A percentile compares a stretch with the other conserved stretches of the same genome.
Conservation (phyloP, 169 alveolate species). For the Cryptosporidium muris region DNA sequence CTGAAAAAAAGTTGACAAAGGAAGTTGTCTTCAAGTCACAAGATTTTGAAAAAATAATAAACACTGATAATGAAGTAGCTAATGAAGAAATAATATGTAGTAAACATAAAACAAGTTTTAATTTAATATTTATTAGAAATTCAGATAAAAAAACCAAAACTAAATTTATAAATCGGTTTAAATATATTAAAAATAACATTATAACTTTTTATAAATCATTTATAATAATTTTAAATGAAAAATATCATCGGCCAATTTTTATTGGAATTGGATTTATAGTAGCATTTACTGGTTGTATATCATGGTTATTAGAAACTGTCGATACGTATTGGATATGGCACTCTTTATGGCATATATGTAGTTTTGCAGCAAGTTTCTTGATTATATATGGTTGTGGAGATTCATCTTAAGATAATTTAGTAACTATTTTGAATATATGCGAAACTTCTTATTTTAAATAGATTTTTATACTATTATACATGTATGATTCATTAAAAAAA, state of each 20-base stretch:
- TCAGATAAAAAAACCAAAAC: no score
- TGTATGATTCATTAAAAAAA: no score
- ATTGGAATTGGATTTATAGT: conserved; percentile 28
- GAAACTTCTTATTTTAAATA: neutral
- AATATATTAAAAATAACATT: neutral
- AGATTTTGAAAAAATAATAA: no score
- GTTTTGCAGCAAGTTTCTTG: conserved; percentile 59
- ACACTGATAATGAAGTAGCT: no score
- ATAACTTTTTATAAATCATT: conserved; percentile 1
- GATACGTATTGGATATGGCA: conserved; percentile 68
- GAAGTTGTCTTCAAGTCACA: no score
- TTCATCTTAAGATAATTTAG: neutral
- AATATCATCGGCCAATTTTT: conserved; percentile 43
- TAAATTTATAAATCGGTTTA: neutral
- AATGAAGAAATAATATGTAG: no score
- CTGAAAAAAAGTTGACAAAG: no score
- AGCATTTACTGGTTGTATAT: conserved; percentile 43
- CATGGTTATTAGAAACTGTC: conserved; percentile 66
- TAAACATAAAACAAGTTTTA: no score
- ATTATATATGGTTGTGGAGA: conserved; percentile 45
- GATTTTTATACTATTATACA: no score
- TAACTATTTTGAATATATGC: neutral
- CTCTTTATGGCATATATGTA: conserved; percentile 59
- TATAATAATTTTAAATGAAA: conserved; percentile 24
- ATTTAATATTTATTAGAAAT: no score